Evolutionary conservation across 768 basidiomycete species (phyloP).

Genomic region (Boletus huronensis): DNA sequence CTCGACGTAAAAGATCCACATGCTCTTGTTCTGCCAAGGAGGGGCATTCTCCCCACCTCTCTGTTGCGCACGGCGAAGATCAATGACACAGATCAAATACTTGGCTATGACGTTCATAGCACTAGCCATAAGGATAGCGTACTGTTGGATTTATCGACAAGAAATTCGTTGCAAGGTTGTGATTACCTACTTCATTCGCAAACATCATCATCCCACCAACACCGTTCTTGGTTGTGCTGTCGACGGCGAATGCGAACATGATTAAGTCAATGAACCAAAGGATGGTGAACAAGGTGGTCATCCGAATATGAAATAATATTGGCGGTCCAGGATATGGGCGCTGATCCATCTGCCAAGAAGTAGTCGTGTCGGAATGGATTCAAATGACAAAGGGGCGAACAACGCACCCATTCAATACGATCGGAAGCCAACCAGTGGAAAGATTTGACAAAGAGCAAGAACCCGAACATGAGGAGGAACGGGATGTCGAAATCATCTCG

Average conservation of each 20-base stretch:
- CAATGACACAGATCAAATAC: slow-evolving; percentile 77
- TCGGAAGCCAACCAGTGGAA: slow-evolving; percentile 98
- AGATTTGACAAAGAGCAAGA: slow-evolving; percentile 90
- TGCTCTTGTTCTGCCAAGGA: slow-evolving; percentile 97
- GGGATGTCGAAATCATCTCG: slow-evolving; percentile 91
- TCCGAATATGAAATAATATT: slow-evolving; percentile 79
- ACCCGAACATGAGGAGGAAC: slow-evolving; percentile 92
- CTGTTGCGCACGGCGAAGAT: slow-evolving; percentile 72
- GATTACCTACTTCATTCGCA: slow-evolving; percentile 75
- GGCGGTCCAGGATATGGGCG: slow-evolving; percentile 83
- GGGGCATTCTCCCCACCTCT: slow-evolving; percentile 83
- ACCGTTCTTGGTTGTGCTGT: slow-evolving; percentile 73
- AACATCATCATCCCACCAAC: slow-evolving; percentile 93
- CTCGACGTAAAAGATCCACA: slow-evolving; percentile 95
- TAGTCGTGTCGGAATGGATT: neutral
- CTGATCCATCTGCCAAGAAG: slow-evolving; percentile 89
- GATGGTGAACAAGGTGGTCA: slow-evolving; percentile 68
- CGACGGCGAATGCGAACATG: slow-evolving; percentile 77
- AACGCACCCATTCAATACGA: slow-evolving; percentile 89
- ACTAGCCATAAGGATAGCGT: slow-evolving; percentile 83
- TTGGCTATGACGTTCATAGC: slow-evolving; percentile 75
- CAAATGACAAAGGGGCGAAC: neutral
- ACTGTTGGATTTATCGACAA: slow-evolving; percentile 46
- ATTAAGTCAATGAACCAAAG: slow-evolving; percentile 71
- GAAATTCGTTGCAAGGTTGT: neutral